Evolutionary conservation across 257 asterid genomes (phyloP).

Genomic region (Solanum clarkiae): DNA sequence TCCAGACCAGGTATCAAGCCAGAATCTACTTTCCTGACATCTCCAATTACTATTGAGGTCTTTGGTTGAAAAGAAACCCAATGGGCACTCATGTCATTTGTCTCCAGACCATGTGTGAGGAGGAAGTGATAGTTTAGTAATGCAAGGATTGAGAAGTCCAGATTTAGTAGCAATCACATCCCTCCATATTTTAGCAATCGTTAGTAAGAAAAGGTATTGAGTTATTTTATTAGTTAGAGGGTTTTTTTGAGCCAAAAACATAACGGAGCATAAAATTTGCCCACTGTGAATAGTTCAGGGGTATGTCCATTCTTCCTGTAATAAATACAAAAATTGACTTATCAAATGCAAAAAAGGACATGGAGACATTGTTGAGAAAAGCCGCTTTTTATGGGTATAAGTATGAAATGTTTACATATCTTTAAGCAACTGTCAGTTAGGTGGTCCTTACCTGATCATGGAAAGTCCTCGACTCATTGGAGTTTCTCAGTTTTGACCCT

Average conservation of each 20-base stretch:
- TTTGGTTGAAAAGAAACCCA: background rate
- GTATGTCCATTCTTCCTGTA: background rate
- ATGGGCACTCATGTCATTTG: background rate
- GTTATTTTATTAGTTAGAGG: background rate
- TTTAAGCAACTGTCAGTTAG: background rate
- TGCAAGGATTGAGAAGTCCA: background rate
- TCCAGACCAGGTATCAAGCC: background rate
- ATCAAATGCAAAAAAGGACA: background rate
- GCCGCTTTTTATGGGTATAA: background rate
- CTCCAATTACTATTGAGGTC: background rate
- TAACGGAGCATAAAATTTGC: background rate
- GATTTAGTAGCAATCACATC: background rate
- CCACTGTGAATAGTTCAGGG: background rate
- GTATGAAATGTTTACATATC: background rate
- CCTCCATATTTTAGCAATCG: background rate
- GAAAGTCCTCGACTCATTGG: slow-evolving; percentile 73
- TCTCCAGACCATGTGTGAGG: background rate
- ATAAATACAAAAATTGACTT: background rate
- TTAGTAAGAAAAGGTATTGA: background rate
- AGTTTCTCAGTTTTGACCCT: slow-evolving; percentile 75
- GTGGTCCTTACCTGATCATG: slow-evolving; percentile 68
- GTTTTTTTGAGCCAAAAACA: background rate
- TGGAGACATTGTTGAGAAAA: background rate
- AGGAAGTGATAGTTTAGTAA: background rate
- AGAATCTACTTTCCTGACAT: background rate